phyloP scores from a whole-genome alignment of 2,329 filamentous ascomycete species.

The Talaromyces sp. region DNA sequence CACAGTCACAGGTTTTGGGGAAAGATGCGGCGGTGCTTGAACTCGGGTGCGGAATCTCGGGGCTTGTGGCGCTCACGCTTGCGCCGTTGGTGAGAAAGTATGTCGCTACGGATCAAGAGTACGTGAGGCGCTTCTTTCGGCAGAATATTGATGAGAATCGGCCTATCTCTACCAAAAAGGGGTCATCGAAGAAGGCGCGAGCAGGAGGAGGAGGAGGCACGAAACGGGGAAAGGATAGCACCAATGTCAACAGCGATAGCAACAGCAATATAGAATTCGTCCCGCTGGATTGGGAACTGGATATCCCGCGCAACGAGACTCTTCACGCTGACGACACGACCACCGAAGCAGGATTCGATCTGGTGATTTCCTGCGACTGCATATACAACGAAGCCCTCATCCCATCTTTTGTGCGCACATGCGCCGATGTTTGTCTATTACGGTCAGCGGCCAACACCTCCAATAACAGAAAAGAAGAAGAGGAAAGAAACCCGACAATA shows the following conservation, averaged over 20 bases:
- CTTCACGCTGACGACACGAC: not conserved
- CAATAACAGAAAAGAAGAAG: slow-evolving; percentile 13
- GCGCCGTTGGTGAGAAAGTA: slow-evolving; percentile 62
- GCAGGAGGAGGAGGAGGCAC: not conserved
- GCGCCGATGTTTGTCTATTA: slow-evolving; percentile 68
- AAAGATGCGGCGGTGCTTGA: slow-evolving; percentile 65
- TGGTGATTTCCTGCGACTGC: slow-evolving; percentile 83
- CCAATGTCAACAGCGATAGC: slow-evolving; percentile 10
- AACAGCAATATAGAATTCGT: slow-evolving; percentile 51
- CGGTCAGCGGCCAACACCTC: slow-evolving; percentile 30
- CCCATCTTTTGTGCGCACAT: slow-evolving; percentile 76
- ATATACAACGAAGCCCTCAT: slow-evolving; percentile 91
- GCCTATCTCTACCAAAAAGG: not conserved
- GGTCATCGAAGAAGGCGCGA: not conserved
- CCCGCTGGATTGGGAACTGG: slow-evolving; percentile 77
- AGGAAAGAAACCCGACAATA: slow-evolving; percentile 53
- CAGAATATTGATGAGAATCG: slow-evolving; percentile 64
- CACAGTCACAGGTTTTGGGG: slow-evolving; percentile 49
- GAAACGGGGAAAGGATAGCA: not conserved
- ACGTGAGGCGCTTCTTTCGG: slow-evolving; percentile 73
- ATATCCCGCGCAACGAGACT: slow-evolving; percentile 27
- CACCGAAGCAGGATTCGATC: slow-evolving; percentile 57
- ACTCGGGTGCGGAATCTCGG: slow-evolving; percentile 84
- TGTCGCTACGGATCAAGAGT: slow-evolving; percentile 82
- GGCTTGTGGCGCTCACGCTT: slow-evolving; percentile 69